Evolutionary conservation across 495 filamentous ascomycete genomes (phyloP).

Genomic region (Podospora pseudocomata): DNA sequence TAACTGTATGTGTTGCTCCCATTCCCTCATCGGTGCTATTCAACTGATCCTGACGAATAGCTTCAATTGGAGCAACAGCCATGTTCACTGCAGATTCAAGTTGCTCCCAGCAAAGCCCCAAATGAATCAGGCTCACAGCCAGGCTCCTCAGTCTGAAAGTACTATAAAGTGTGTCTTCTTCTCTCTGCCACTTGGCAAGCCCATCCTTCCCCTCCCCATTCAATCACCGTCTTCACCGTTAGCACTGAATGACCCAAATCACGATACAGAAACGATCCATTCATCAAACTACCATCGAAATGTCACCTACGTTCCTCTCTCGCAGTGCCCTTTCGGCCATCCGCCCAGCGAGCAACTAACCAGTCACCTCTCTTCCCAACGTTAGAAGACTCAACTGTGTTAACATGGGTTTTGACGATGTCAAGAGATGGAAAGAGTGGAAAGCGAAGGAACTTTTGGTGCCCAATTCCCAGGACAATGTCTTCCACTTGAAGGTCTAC

Average conservation of each 20-base stretch:
- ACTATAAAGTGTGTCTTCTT: background rate
- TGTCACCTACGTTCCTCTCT: background rate
- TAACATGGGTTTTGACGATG: constrained; percentile 15
- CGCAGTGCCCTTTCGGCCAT: background rate
- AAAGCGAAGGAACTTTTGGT: background rate
- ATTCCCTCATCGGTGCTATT: background rate
- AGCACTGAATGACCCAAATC: background rate
- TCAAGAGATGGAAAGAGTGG: constrained; percentile 13
- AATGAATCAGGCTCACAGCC: background rate
- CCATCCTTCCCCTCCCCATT: background rate
- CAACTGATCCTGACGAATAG: background rate
- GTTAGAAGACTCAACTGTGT: background rate
- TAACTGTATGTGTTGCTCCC: background rate
- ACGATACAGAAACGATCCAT: background rate
- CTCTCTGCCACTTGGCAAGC: background rate
- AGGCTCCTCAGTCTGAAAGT: background rate
- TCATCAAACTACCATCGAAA: background rate
- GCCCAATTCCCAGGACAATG: background rate
- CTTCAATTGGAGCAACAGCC: background rate
- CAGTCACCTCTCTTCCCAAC: background rate
- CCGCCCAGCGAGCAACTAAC: background rate
- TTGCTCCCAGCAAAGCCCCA: background rate
- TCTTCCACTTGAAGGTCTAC: constrained; percentile 1
- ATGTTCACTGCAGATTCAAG: background rate
- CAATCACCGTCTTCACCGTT: background rate